Evolutionary conservation across 176 grass and related monocot genomes (phyloP), one percentile per base, ranked within the genome.

Genomic region (Rhynchospora pubera): DNA sequence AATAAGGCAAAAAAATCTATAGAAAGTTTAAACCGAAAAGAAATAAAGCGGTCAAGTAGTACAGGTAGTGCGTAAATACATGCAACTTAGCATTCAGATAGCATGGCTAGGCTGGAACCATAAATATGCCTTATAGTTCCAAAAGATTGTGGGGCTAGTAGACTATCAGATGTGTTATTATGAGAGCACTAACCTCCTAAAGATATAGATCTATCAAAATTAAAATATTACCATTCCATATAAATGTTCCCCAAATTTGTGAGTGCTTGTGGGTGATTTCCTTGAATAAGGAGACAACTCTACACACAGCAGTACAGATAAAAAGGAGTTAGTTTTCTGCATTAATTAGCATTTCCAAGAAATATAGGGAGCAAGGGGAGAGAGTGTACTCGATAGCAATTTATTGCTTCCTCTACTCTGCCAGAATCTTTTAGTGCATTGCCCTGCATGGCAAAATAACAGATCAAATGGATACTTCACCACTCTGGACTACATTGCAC

Each of bases 351-450:
- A 86, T 60, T 16, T 66, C 26, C 58, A 51, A 82, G 45, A 10
- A 30, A 71, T 75, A 43, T 22, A 76, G 64, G 80, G 26, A 61
- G 0, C 78, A 39, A 58, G 59, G 52, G 82, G 28, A 60, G 79
- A 43, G 88, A 43, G 88, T 77, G 86, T 68, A 97, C 93, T 85
- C 83, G 85, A 74, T 93, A 97, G 71, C 87, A 93, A 79, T 83
- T 97, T 34, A 97, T 93, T 88, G 93, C 89, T 70, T 97, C 93
- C 79, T 97, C 93, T n/a, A 93, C 87, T 86, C 80, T 89, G 61
- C 93, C 93, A 90, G 87, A 72, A 90, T 97, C 93, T 91, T 97
- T 97, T 70, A 97, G 87, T 84, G 91, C 93, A 87, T 97, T 97
- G 42, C 93, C 93, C 93, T 97, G 74, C 18, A 84, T 80, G 10